Evolutionary conservation across 352 stramenopile species (phyloP).

Genomic region (Globisporangium splendens): DNA sequence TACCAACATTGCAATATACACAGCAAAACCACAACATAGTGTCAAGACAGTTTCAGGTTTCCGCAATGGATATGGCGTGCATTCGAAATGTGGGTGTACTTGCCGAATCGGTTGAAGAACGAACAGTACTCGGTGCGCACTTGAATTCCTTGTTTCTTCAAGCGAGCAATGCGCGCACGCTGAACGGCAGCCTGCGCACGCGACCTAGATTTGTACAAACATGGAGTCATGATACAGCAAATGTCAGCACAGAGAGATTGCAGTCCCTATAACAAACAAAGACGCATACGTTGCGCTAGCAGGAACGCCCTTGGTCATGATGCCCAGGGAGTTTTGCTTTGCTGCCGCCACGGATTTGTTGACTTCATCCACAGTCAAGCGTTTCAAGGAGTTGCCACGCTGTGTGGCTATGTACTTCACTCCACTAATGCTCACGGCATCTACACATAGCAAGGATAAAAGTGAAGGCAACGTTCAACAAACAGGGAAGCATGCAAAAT

Average conservation of each 20-base stretch:
- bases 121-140: conserved; percentile 73
- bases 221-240: too few species aligned
- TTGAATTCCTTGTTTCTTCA: conserved; percentile 21
- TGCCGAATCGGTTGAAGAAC: conserved; percentile 84
- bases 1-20: conserved; percentile 16
- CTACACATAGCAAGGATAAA: conserved; percentile 15
- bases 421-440: conserved; percentile 39
- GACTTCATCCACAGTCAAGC: conserved; percentile 24
- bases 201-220: conserved; percentile 9
- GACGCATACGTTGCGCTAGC: conserved; percentile 33
- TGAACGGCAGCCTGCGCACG: conserved; percentile 52
- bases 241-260: not conserved
- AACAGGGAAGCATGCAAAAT: not conserved
- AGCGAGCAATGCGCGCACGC: conserved; percentile 38
- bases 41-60: conserved; percentile 1
- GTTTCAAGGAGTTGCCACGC: conserved; percentile 40
- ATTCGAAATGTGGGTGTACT: conserved; percentile 15
- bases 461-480: not conserved
- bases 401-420: conserved; percentile 43
- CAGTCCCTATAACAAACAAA: not conserved
- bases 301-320: conserved; percentile 3
- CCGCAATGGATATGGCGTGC: too few species aligned
- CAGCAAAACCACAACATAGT: not conserved
- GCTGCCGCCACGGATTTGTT: conserved; percentile 11
- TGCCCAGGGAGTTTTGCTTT: conserved; percentile 3